These are phyloP conservation scores for Aureobasidium lini DNA, from an alignment of 2,329 filamentous ascomycete genomes.

Conservation along the genomic window DNA sequence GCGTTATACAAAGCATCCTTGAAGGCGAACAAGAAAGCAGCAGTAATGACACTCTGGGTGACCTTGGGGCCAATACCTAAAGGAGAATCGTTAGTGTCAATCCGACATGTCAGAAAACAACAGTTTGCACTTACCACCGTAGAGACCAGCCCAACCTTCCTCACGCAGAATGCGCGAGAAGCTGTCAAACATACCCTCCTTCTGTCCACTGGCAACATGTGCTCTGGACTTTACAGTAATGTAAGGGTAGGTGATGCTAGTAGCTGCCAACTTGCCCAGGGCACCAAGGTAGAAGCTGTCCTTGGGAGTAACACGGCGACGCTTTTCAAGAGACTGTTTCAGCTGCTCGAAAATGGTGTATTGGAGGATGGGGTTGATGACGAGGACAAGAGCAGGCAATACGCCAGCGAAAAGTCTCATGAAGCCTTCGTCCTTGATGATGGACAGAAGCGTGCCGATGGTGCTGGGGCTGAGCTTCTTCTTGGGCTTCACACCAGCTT, in stretches of 20 bases:
- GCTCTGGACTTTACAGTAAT: slow-evolving; percentile 98
- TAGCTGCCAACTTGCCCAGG: slow-evolving; percentile 88
- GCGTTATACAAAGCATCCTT: slow-evolving; percentile 92
- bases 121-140: slow-evolving; percentile 63
- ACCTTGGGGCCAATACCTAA: slow-evolving; percentile 92
- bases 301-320: slow-evolving; percentile 68
- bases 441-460: slow-evolving; percentile 68
- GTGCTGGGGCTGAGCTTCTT: slow-evolving; percentile 59
- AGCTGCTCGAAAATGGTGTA: slow-evolving; percentile 98
- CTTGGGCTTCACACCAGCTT: slow-evolving; percentile 24
- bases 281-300: slow-evolving; percentile 89
- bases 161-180: slow-evolving; percentile 74
- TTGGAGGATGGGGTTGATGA: slow-evolving; percentile 97
- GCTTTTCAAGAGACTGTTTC: slow-evolving; percentile 81
- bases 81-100: slow-evolving; percentile 10
- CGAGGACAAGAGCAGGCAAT: slow-evolving; percentile 82
- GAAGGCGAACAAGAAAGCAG: slow-evolving; percentile 93
- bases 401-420: slow-evolving; percentile 85
- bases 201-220: slow-evolving; percentile 74
- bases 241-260: slow-evolving; percentile 91
- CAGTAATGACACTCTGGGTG: slow-evolving; percentile 91
- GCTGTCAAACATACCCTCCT: slow-evolving; percentile 71
- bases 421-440: slow-evolving; percentile 78
- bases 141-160: slow-evolving; percentile 86
- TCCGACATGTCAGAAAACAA: not conserved